phyloP scores from a whole-genome alignment of 257 asterid species.

The Orobanche coerulescens region DNA sequence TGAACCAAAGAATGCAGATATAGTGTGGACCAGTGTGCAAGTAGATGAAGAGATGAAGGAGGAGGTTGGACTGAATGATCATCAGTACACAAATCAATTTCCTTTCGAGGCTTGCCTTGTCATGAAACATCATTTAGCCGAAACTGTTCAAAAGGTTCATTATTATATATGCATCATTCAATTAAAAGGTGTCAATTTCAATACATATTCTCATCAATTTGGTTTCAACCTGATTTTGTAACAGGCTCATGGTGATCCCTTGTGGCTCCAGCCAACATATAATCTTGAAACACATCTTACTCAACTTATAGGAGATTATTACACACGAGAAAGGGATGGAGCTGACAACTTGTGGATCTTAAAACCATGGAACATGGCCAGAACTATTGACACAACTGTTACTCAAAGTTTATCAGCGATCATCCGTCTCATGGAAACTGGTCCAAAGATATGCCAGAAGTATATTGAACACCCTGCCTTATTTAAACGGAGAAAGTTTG shows the following conservation, averaged over 20 bases:
- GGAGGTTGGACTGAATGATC: constrained; percentile 66
- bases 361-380: constrained; percentile 99
- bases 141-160: constrained; percentile 75
- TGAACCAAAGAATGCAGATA: constrained; percentile 88
- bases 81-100: constrained; percentile 78
- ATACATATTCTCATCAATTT: constrained; percentile 14
- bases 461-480: constrained; percentile 93
- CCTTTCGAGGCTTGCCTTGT: constrained; percentile 96
- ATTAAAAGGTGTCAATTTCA: constrained; percentile 13
- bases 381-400: constrained; percentile 88
- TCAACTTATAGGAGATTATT: constrained; percentile 76
- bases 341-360: constrained; percentile 81
- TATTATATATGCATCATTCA: constrained; percentile 6
- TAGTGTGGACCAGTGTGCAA: constrained; percentile 81
- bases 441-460: constrained; percentile 93
- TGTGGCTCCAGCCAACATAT: constrained; percentile 93
- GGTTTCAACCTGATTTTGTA: constrained; percentile 17
- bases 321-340: constrained; percentile 50
- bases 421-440: constrained; percentile 97
- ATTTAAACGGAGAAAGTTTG: constrained; percentile 86
- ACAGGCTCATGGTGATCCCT: constrained; percentile 83
- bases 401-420: constrained; percentile 70
- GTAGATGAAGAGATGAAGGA: constrained; percentile 84
- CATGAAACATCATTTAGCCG: constrained; percentile 95
- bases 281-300: constrained; percentile 88